Percentiles rank a stretch among this genome's conserved stretches.
Conservation (phyloP, 2,329 filamentous ascomycete species). For the Fusarium hainanense region DNA sequence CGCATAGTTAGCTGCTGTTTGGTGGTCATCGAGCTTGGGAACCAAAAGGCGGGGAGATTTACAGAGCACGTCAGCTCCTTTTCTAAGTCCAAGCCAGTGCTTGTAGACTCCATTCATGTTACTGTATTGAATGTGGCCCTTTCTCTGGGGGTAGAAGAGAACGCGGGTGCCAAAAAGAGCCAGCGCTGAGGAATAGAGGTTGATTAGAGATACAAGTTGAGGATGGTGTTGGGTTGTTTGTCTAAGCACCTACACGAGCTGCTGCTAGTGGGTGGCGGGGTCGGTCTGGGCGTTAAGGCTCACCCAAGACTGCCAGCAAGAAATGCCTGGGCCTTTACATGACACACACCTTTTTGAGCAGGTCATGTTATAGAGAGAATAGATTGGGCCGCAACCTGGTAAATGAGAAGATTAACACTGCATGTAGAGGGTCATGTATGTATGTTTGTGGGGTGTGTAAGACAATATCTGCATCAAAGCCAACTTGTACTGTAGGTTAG, state of each 20-base stretch:
- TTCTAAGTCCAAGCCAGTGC: conserved; percentile 77
- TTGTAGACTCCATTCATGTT: conserved; percentile 63
- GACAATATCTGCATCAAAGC: conserved; percentile 13
- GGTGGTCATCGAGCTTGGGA: conserved; percentile 14
- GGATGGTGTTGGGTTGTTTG: conserved; percentile 31
- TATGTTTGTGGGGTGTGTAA: conserved; percentile 3
- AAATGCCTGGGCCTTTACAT: conserved; percentile 22
- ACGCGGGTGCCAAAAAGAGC: conserved; percentile 15
- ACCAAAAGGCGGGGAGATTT: conserved; percentile 45
- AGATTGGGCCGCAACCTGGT: conserved; percentile 13
- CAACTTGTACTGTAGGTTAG: background rate
- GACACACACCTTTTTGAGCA: conserved; percentile 10
- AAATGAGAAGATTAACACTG: background rate
- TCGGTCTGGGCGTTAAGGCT: conserved; percentile 24
- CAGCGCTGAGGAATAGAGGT: conserved; percentile 17
- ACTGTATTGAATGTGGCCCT: conserved; percentile 30
- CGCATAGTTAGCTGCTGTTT: conserved; percentile 29
- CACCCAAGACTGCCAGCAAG: conserved; percentile 23
- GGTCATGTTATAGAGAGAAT: background rate
- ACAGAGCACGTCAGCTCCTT: conserved; percentile 96
- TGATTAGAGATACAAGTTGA: conserved; percentile 26
- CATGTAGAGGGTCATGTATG: background rate
- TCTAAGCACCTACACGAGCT: conserved; percentile 4
- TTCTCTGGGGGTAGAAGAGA: conserved; percentile 19
- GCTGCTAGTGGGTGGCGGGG: conserved; percentile 40